Evolutionary conservation across 2,329 filamentous ascomycete species (phyloP).

Genomic region (Clarireedia hainanense): DNA sequence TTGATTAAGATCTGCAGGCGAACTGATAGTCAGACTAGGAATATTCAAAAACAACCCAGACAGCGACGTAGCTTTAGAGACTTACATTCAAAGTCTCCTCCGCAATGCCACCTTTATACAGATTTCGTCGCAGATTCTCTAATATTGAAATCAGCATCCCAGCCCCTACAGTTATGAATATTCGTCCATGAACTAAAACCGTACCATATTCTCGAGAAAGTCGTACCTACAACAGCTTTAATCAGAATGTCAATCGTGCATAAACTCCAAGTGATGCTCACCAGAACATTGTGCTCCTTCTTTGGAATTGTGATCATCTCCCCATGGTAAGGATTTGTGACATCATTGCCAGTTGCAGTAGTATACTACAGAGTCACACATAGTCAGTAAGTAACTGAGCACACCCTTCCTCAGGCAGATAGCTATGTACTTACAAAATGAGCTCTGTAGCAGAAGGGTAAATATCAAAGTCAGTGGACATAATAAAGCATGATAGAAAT

Average conservation of each 20-base stretch:
- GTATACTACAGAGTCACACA: slow-evolving; percentile 29
- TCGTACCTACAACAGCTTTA: slow-evolving; percentile 18
- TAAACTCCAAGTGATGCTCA: slow-evolving; percentile 28
- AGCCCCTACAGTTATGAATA: neutral
- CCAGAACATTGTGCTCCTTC: slow-evolving; percentile 53
- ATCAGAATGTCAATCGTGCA: neutral
- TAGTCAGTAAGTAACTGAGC: slow-evolving; percentile 1
- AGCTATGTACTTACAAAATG: slow-evolving; percentile 35
- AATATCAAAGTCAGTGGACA: neutral
- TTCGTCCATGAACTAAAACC: slow-evolving; percentile 11
- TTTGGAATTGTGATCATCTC: slow-evolving; percentile 48
- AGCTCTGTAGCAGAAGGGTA: slow-evolving; percentile 31
- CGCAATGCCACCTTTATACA: slow-evolving; percentile 41
- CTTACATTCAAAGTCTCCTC: slow-evolving; percentile 36
- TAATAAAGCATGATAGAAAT: no score
- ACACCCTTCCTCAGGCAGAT: neutral
- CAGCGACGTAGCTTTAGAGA: neutral
- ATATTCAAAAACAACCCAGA: neutral
- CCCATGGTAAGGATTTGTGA: slow-evolving; percentile 27
- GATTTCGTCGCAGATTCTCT: slow-evolving; percentile 38
- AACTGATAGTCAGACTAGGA: slow-evolving; percentile 11
- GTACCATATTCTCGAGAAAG: slow-evolving; percentile 47
- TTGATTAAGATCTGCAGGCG: slow-evolving; percentile 22
- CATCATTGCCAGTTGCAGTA: slow-evolving; percentile 29
- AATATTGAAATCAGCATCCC: slow-evolving; percentile 10